These are phyloP conservation scores for Asterionellopsis glacialis DNA, from an alignment of 108 stramenopile species.

Conservation along the genomic window DNA sequence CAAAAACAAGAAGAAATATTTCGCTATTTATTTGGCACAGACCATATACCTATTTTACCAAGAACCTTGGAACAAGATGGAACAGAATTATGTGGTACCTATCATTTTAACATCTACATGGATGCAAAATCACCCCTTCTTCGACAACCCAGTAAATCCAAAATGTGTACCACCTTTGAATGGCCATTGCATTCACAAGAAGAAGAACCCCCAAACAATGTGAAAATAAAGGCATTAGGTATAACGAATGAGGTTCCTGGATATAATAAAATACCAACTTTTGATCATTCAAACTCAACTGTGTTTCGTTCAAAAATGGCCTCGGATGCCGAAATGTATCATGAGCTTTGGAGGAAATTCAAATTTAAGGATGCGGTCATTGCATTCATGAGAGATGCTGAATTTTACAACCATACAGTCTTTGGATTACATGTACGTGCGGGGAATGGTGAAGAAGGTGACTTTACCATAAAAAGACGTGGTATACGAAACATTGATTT, in stretches of 20 bases:
- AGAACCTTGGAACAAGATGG: too few relatives aligned
- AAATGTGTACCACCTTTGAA: too few relatives aligned
- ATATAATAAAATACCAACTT: neutral
- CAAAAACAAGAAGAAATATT: too few relatives aligned
- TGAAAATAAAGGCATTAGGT: too few relatives aligned
- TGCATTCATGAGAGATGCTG: conserved; percentile 20
- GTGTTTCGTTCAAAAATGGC: conserved; percentile 18
- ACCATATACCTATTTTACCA: too few relatives aligned
- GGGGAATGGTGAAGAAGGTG: conserved; percentile 48
- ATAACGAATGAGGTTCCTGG: neutral
- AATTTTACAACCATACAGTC: conserved; percentile 36
- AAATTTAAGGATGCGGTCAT: conserved; percentile 12
- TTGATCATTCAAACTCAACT: neutral
- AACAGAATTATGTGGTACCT: too few relatives aligned
- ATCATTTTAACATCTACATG: too few relatives aligned
- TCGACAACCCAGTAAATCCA: too few relatives aligned
- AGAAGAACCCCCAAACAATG: too few relatives aligned
- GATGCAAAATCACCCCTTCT: too few relatives aligned
- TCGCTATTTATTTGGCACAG: too few relatives aligned
- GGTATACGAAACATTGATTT: conserved; percentile 3
- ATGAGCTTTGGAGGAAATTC: conserved; percentile 23
- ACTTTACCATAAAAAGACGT: conserved; percentile 31
- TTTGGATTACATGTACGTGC: conserved; percentile 55
- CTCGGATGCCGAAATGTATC: conserved; percentile 34
- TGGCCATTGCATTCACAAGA: too few relatives aligned